Conservation (phyloP, 768 basidiomycete species). For the Gymnopilus dilepis region DNA sequence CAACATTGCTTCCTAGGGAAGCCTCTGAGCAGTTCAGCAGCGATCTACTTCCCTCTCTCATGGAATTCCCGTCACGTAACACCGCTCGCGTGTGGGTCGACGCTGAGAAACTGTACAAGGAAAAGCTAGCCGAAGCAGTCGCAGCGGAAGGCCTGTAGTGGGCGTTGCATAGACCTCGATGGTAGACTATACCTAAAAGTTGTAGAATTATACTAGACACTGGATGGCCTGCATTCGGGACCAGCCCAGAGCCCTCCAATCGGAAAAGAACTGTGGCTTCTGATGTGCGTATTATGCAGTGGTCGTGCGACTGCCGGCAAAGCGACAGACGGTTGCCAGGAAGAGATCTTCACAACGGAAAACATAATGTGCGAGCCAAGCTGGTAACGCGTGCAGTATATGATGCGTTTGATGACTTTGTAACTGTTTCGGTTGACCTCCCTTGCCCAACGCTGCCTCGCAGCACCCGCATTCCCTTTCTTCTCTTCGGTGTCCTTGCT, state of each 20-base stretch:
- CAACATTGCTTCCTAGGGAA: conserved; percentile 93
- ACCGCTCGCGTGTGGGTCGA: conserved; percentile 84
- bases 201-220: conserved; percentile 1
- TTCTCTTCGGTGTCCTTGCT: conserved; percentile 36
- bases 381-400: conserved; percentile 29
- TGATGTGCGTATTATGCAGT: conserved; percentile 9
- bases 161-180: not conserved
- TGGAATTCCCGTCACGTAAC: conserved; percentile 75
- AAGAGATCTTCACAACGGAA: conserved; percentile 23
- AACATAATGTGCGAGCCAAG: conserved; percentile 23
- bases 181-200: not conserved
- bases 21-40: conserved; percentile 95
- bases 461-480: conserved; percentile 36
- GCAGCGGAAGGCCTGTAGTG: conserved; percentile 40
- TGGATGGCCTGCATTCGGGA: conserved; percentile 5
- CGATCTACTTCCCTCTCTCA: conserved; percentile 84
- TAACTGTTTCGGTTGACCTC: conserved; percentile 22
- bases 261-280: conserved; percentile 16
- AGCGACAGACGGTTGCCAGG: conserved; percentile 20
- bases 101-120: conserved; percentile 81
- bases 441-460: conserved; percentile 20
- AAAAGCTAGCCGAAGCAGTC: conserved; percentile 53
- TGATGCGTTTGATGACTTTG: conserved; percentile 29
- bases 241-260: not conserved
- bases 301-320: conserved; percentile 2